Percentiles rank a stretch among this genome's conserved stretches.
Evolutionary conservation across 2,329 filamentous ascomycete genomes (phyloP).

Genomic region (Simplicillium sp.): DNA sequence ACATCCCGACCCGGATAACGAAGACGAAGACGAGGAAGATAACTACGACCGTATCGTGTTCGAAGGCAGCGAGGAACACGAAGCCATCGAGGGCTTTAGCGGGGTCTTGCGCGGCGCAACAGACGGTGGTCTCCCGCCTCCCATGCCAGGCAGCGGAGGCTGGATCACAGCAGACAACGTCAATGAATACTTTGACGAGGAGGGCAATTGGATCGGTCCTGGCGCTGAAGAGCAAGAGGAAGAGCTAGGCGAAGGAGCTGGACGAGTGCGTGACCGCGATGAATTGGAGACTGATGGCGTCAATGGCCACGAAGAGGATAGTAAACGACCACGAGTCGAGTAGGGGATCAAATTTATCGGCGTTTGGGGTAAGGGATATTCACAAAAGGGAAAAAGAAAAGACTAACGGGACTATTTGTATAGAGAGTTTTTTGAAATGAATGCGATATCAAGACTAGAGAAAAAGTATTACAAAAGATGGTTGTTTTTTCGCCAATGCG

Average conservation of each 20-base stretch:
- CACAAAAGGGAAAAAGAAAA: slow-evolving; percentile 1
- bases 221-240: slow-evolving; percentile 25
- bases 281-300: slow-evolving; percentile 40
- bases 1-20: slow-evolving; percentile 56
- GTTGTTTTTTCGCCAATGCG: no score
- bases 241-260: slow-evolving; percentile 55
- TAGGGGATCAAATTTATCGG: slow-evolving; percentile 14
- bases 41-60: slow-evolving; percentile 47
- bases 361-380: background rate
- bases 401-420: slow-evolving; percentile 1
- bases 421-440: background rate
- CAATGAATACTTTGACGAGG: slow-evolving; percentile 69
- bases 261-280: slow-evolving; percentile 42
- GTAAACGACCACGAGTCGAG: slow-evolving; percentile 37
- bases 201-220: slow-evolving; percentile 65
- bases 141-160: slow-evolving; percentile 63
- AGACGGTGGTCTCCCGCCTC: slow-evolving; percentile 48
- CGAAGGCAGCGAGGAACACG: slow-evolving; percentile 38
- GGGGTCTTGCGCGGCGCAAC: slow-evolving; percentile 40
- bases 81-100: slow-evolving; percentile 45
- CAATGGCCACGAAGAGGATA: slow-evolving; percentile 36
- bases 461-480: background rate
- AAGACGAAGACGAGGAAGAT: slow-evolving; percentile 48
- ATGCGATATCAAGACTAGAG: background rate
- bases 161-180: slow-evolving; percentile 94